Percentiles rank a stretch among this genome's conserved stretches.
Conservation (phyloP, 2,329 filamentous ascomycete genomes). For the Botrytis byssoidea region DNA sequence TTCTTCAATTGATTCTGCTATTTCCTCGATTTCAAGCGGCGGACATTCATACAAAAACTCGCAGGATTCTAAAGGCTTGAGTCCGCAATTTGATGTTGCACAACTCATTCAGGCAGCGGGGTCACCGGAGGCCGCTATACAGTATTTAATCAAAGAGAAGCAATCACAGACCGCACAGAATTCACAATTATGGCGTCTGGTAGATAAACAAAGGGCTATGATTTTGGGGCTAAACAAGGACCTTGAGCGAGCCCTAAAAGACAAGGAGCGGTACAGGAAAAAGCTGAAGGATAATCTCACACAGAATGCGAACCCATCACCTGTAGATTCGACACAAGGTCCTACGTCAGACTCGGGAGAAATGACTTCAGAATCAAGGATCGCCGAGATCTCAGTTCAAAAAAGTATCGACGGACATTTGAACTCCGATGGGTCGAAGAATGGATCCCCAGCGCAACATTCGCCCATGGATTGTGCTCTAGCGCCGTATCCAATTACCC, state of each 20-base stretch:
- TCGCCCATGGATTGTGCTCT: conserved; percentile 60
- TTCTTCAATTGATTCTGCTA: conserved; percentile 90
- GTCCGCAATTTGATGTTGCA: conserved; percentile 71
- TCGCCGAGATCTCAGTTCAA: conserved; percentile 22
- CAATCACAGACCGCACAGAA: conserved; percentile 86
- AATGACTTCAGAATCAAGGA: conserved; percentile 27
- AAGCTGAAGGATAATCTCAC: conserved; percentile 76
- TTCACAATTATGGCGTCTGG: conserved; percentile 86
- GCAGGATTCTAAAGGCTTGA: conserved; percentile 49
- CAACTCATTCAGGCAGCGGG: conserved; percentile 80
- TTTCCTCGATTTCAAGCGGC: conserved; percentile 70
- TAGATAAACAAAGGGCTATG: conserved; percentile 95
- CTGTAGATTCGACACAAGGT: conserved; percentile 36
- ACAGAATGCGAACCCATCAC: conserved; percentile 37
- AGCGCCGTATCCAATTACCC: conserved; percentile 64
- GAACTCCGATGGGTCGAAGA: conserved; percentile 33
- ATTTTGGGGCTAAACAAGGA: conserved; percentile 93
- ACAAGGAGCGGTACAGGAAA: conserved; percentile 90
- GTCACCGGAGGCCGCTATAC: conserved; percentile 83
- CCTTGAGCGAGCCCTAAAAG: conserved; percentile 83
- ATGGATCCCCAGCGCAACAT: conserved; percentile 36
- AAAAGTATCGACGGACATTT: conserved; percentile 29
- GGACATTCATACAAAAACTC: conserved; percentile 57
- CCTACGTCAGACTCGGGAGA: conserved; percentile 34
- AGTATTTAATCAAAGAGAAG: conserved; percentile 88